A percentile compares a stretch with the other conserved stretches of the same genome.
Conservation (phyloP, 192 early-diverging fungal genomes). For the Piromyces finnis region DNA sequence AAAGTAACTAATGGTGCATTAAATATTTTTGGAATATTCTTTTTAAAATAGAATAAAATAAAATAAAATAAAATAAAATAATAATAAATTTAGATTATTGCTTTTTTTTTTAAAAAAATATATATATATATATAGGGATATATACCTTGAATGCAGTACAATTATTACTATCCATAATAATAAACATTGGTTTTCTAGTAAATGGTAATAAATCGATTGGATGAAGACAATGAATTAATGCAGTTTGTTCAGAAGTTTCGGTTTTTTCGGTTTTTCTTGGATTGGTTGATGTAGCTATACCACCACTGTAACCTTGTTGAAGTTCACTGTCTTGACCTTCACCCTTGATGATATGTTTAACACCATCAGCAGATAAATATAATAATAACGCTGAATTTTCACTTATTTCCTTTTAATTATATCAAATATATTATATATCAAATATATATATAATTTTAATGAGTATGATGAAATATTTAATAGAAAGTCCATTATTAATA, state of each 20-base stretch:
- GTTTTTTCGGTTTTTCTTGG: slow-evolving; percentile 45
- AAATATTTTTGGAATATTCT: slow-evolving; percentile 72
- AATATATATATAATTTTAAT: too few species aligned
- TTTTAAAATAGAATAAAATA: background rate
- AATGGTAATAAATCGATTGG: slow-evolving; percentile 85
- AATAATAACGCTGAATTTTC: slow-evolving; percentile 73
- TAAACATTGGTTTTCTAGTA: slow-evolving; percentile 83
- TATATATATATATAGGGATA: background rate
- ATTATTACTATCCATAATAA: slow-evolving; percentile 85
- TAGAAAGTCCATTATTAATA: too few species aligned
- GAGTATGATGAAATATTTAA: too few species aligned
- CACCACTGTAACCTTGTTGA: slow-evolving; percentile 45
- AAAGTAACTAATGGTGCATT: slow-evolving; percentile 71
- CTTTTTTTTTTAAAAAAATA: too few species aligned
- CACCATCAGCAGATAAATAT: slow-evolving; percentile 82
- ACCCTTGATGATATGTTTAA: slow-evolving; percentile 15
- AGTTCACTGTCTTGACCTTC: slow-evolving; percentile 13
- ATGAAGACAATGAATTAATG: slow-evolving; percentile 60
- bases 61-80: background rate
- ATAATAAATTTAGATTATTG: too few species aligned
- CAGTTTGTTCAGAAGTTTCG: slow-evolving; percentile 16
- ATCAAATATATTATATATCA: too few species aligned
- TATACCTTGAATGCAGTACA: slow-evolving; percentile 61
- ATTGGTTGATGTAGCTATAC: slow-evolving; percentile 47
- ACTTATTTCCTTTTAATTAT: slow-evolving; percentile 44